Evolutionary conservation across 2,329 filamentous ascomycete genomes (phyloP).

Genomic region (Phaeoacremonium minimum): DNA sequence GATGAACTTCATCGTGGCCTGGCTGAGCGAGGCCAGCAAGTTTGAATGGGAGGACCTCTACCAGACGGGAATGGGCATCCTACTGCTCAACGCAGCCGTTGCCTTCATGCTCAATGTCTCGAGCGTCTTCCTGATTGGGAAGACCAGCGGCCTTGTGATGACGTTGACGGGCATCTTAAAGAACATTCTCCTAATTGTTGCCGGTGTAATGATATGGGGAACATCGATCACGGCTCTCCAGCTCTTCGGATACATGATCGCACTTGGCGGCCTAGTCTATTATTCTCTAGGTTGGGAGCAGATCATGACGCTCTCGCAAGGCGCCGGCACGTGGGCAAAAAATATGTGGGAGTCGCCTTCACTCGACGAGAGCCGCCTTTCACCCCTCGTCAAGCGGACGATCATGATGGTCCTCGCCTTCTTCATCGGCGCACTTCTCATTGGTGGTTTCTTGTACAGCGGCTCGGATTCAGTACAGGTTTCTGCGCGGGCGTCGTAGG

Average conservation of each 20-base stretch:
- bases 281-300: slow-evolving; percentile 40
- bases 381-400: neutral
- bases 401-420: neutral
- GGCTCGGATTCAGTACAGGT: too few species aligned
- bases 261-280: slow-evolving; percentile 46
- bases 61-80: slow-evolving; percentile 58
- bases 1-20: slow-evolving; percentile 70
- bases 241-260: slow-evolving; percentile 73
- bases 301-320: slow-evolving; percentile 9
- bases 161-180: slow-evolving; percentile 84
- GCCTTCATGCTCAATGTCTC: slow-evolving; percentile 80
- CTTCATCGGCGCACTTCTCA: neutral
- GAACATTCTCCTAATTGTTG: slow-evolving; percentile 76
- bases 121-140: slow-evolving; percentile 84
- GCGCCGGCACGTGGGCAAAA: slow-evolving; percentile 12
- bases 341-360: slow-evolving; percentile 10
- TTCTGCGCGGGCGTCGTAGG: too few species aligned
- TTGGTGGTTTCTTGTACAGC: neutral
- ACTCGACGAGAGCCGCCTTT: slow-evolving; percentile 4
- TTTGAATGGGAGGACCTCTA: slow-evolving; percentile 65
- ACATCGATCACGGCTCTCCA: slow-evolving; percentile 69
- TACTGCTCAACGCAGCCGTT: slow-evolving; percentile 66
- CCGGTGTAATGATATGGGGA: slow-evolving; percentile 74
- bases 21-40: slow-evolving; percentile 63
- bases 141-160: slow-evolving; percentile 81